Evolutionary conservation across 2,329 filamentous ascomycete species (phyloP), one percentile per base, ranked within the genome.

Genomic region (Trichoderma simmonsii): DNA sequence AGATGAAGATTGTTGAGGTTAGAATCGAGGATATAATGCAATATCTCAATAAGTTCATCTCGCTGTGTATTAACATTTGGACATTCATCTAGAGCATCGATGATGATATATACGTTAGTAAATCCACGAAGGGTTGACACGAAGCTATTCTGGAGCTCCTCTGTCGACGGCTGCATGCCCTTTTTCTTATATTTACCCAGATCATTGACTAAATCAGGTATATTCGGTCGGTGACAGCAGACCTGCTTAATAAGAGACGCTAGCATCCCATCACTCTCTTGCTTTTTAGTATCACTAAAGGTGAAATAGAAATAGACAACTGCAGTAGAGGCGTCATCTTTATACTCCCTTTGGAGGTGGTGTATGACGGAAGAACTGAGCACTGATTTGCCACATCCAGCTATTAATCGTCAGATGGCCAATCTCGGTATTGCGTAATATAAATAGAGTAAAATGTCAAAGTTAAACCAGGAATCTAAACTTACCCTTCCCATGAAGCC

Each of bases 401-500:
- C 39, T 51, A 24, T 1, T 24, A 1, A 24, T 5, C 24, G 21
- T 64, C 30, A 64, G 39, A 54, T 11, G 6, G 3, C 3, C 3
- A 9, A 43, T 43, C 15, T 43, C 36, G n/a, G n/a, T 21, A 32
- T 36, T 36, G 6, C 6, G 26, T 3, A 3, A 24, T 24, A 24
- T 24, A 3, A 24, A 24, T 24, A 24, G 24, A 2, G 24, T 2
- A 24, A 24, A 3, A 24, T 24, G 2, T 36, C 14, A 39, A 39
- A 39, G 36, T 18, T 2, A 39, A 39, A 18, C 2, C 6, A 39
- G n/a, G 43, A 51, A 51, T 21, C 3, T 21, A 51, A 51, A 70
- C 15, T 9, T 30, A 70, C 67, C 67, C 34, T 70, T 70, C 12
- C 67, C 67, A 34, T 70, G 59, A 9, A 70, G 56, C 67, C 67